phyloP scores from a whole-genome alignment of 1,284 basidiomycete genomes.

The Cronartium quercuum region DNA sequence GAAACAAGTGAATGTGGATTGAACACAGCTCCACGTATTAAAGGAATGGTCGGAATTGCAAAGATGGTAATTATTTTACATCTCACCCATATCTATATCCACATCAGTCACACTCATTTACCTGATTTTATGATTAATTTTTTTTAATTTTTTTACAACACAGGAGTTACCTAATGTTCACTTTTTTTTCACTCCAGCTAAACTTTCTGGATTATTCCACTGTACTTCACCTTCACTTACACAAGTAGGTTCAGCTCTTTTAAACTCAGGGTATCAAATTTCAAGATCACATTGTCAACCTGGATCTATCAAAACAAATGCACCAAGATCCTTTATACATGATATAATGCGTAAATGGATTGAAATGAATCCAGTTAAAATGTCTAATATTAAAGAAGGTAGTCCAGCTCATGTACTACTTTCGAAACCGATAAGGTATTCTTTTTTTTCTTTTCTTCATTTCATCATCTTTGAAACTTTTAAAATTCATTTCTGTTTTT shows the following conservation, averaged over 20 bases:
- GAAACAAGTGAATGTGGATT: slow-evolving; percentile 59
- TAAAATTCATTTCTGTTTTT: slow-evolving; percentile 27
- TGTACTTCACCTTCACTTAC: slow-evolving; percentile 69
- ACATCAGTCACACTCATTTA: slow-evolving; percentile 1
- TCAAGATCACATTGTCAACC: slow-evolving; percentile 83
- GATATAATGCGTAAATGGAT: slow-evolving; percentile 81
- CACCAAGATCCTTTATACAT: slow-evolving; percentile 64
- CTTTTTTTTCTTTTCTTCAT: neutral
- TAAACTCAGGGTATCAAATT: slow-evolving; percentile 74
- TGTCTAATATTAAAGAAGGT: slow-evolving; percentile 55
- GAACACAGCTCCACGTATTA: slow-evolving; percentile 75
- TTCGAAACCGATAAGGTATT: slow-evolving; percentile 42
- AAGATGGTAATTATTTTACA: slow-evolving; percentile 60
- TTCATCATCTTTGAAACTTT: no score
- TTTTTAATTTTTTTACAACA: neutral
- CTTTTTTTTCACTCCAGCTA: slow-evolving; percentile 88
- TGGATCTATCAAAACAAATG: slow-evolving; percentile 86
- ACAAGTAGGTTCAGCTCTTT: slow-evolving; percentile 73
- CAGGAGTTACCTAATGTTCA: slow-evolving; percentile 67
- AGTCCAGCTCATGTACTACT: slow-evolving; percentile 43
- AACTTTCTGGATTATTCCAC: slow-evolving; percentile 74
- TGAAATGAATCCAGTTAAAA: slow-evolving; percentile 70
- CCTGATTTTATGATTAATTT: neutral
- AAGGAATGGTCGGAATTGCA: slow-evolving; percentile 88
- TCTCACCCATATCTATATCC: neutral